Evolutionary conservation across 1,284 basidiomycete species (phyloP).

Genomic region (Pholiota adiposa): DNA sequence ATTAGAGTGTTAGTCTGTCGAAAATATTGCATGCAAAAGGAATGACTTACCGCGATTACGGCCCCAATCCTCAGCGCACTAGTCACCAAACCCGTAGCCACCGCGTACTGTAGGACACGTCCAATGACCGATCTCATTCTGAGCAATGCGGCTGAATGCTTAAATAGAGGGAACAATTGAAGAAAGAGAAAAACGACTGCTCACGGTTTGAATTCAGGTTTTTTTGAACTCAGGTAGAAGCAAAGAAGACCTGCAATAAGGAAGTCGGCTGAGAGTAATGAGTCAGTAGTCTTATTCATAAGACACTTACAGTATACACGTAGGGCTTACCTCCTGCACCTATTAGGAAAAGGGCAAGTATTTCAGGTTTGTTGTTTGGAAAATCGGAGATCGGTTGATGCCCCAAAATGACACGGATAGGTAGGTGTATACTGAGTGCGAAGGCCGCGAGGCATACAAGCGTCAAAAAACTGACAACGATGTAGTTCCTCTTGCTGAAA

Average conservation of each 20-base stretch:
- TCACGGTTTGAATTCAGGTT: slow-evolving; percentile 3
- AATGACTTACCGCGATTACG: slow-evolving; percentile 1
- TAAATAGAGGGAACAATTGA: too few species aligned
- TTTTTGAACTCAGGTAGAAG: neutral
- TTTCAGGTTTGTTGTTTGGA: slow-evolving; percentile 2
- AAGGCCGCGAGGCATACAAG: neutral
- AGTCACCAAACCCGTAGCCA: slow-evolving; percentile 15
- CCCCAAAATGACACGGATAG: neutral
- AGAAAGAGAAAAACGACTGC: neutral
- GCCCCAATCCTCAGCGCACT: slow-evolving; percentile 7
- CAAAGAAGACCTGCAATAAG: slow-evolving; percentile 3
- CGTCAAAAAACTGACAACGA: neutral
- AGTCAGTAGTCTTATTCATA: neutral
- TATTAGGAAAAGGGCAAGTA: slow-evolving; percentile 1
- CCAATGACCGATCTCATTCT: slow-evolving; percentile 12
- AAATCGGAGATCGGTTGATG: neutral
- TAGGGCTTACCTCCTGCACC: slow-evolving; percentile 1
- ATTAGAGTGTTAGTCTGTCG: neutral
- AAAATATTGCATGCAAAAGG: neutral
- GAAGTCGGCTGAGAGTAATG: neutral
- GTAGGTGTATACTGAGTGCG: slow-evolving; percentile 4
- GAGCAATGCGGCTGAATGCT: neutral
- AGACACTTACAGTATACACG: neutral
- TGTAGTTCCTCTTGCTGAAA: slow-evolving; percentile 1
- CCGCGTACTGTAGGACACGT: slow-evolving; percentile 11